Base-by-base conservation (phyloP, 1,139 yeast species). In the Magnusiomyces tetraspermus region DNA sequence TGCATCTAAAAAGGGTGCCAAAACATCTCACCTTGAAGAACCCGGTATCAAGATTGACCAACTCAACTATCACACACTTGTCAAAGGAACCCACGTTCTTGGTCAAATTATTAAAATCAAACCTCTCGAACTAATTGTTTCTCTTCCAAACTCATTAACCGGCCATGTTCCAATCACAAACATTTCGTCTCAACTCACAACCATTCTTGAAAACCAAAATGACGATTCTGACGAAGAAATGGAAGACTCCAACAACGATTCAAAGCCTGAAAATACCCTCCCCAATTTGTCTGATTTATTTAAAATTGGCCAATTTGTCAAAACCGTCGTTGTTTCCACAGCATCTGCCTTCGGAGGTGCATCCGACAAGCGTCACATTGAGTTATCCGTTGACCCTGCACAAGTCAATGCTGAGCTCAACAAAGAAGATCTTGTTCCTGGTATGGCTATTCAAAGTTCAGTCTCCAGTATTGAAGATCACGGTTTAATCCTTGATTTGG, bases 401-500 rank as follows among this genome's bases (percentile, higher is more conserved):
- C 69, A 71, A 44, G 87, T 85, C 11, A 94, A 92, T 64, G 73
- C 75, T 33, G 62, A 71, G 21, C 69, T 88, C 52, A 82, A 77
- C 48, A 90, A 82, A 50, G 92, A 83, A 50, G 96, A 87, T 64
- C 69, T 86, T 55, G 68, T 73, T 2, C 66, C 75, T 19, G 89
- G 89, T 40, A 75, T 78, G 60, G 66, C 83, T 6, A 64, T 92
- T 2, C 98, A 92, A 70, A 89, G 83, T 30, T 75, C 88, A 1
- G 81, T 92, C 19, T 76, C 75, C 55, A 84, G 95, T 51, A 71
- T 87, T 24, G 97, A 92, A 74, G 98, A 92, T 64, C 96, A 87
- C 65, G 98, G 98, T 69, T 76, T 82, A 17, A 79, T 87, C 55
- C 70, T 90, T 51, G 85, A 83, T 61, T 68, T 85, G 30, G 97